Conservation (phyloP, 2,329 filamentous ascomycete species). For the Metarhizium anisopliae region DNA sequence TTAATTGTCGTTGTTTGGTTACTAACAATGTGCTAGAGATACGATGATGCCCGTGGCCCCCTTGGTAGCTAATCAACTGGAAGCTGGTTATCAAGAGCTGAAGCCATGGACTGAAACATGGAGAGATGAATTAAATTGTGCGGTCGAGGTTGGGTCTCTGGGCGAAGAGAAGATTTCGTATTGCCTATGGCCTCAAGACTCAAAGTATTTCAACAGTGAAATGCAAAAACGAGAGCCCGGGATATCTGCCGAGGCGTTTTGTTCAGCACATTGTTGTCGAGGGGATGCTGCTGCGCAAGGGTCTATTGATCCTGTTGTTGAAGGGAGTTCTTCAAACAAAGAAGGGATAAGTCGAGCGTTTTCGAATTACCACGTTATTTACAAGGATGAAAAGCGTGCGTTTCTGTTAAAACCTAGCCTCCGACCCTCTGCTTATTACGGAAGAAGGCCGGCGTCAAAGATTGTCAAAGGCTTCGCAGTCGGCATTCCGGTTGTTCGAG, state of each 20-base stretch:
- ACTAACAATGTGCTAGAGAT: slow-evolving; percentile 40
- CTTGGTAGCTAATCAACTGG: slow-evolving; percentile 80
- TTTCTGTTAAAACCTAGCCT: slow-evolving; percentile 82
- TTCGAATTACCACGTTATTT: slow-evolving; percentile 74
- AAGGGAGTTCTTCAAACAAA: slow-evolving; percentile 25
- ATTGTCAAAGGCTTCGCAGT: slow-evolving; percentile 77
- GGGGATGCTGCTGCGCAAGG: slow-evolving; percentile 52
- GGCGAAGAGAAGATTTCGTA: slow-evolving; percentile 90
- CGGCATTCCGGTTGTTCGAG: slow-evolving; percentile 79
- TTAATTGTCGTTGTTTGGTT: neutral
- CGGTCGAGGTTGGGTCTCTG: slow-evolving; percentile 77
- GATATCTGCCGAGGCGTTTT: slow-evolving; percentile 47
- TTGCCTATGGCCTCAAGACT: slow-evolving; percentile 64
- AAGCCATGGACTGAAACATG: slow-evolving; percentile 88
- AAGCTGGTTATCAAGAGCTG: slow-evolving; percentile 81
- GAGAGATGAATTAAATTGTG: slow-evolving; percentile 83
- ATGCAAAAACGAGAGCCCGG: slow-evolving; percentile 22
- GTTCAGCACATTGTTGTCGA: slow-evolving; percentile 49
- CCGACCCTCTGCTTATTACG: slow-evolving; percentile 77
- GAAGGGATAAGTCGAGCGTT: slow-evolving; percentile 49
- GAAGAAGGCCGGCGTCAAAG: slow-evolving; percentile 69
- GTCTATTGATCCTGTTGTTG: slow-evolving; percentile 25
- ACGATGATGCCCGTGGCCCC: slow-evolving; percentile 87
- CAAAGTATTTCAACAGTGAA: slow-evolving; percentile 13
- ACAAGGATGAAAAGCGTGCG: slow-evolving; percentile 61